Evolutionary conservation across 805 yeast species (phyloP), one percentile per base, ranked within the genome.

Genomic region (Hanseniaspora hatyaiensis): DNA sequence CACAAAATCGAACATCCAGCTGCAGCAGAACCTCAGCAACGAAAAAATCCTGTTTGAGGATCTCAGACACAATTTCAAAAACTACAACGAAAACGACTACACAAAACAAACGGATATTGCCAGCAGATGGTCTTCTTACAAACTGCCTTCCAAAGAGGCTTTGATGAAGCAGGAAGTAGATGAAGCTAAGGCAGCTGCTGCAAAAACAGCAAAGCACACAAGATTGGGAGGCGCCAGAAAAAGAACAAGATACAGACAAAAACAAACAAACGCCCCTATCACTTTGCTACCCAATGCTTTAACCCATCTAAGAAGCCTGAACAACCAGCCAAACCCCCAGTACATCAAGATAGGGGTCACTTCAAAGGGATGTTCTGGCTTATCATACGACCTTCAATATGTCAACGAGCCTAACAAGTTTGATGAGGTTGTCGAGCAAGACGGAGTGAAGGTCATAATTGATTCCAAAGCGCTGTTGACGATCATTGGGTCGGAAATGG

Each of bases 401-500:
- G 96, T 92, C 34, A 74, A 78, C 24, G 72, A 75, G 60, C 89
- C 96, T 8, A 95, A 88, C n/a, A 86, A 87, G 66, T 92, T 89
- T 58, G 98, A 92, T 64, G 98, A 92, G 65, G 70, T 81, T 51
- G 85, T 92, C 8, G 85, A 77, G 54, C 97, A 89, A 66, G 95
- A 88, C 58, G 96, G 94, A 30, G 94, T 92, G 34, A 83, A 78
- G 62, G 94, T 92, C 2, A 71, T 88, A 48, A 85, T 92, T 39
- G 98, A 92, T 62, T 89, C 97, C 23, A 92, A 92, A 64, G 98
- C 98, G 0, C 71, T 92, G 47, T 88, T 92, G 64, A 81, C 94
- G 55, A 88, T 92, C 38, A 94, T 92, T 50, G 98, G 98, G 0
- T 82, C 94, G 5, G 95, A 88, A 65, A 92, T 92, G 98, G 98